phyloP scores from a whole-genome alignment of 768 basidiomycete genomes.

The Polyporus arcularius region DNA sequence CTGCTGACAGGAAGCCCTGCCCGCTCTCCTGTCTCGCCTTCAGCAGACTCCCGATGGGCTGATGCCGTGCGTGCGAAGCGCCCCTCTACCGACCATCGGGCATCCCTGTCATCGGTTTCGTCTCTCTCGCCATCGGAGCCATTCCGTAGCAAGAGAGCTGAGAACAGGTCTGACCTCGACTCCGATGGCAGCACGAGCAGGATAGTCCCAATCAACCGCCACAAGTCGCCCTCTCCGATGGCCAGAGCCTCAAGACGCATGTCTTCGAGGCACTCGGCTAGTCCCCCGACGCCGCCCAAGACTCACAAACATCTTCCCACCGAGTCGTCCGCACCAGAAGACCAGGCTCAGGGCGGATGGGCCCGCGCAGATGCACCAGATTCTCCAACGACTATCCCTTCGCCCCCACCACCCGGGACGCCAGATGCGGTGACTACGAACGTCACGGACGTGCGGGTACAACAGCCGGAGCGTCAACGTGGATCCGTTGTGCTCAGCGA shows the following conservation, averaged over 20 bases:
- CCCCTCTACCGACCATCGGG: slow-evolving; percentile 39
- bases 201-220: slow-evolving; percentile 62
- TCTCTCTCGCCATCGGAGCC: slow-evolving; percentile 63
- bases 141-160: slow-evolving; percentile 35
- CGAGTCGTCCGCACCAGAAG: slow-evolving; percentile 15
- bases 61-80: slow-evolving; percentile 25
- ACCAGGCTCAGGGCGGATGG: slow-evolving; percentile 30
- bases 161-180: slow-evolving; percentile 51
- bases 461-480: slow-evolving; percentile 31
- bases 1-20: slow-evolving; percentile 25
- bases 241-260: slow-evolving; percentile 47
- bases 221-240: slow-evolving; percentile 71
- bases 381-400: slow-evolving; percentile 40
- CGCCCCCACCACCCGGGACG: slow-evolving; percentile 41
- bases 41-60: slow-evolving; percentile 20
- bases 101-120: slow-evolving; percentile 65
- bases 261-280: slow-evolving; percentile 37
- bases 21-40: slow-evolving; percentile 22
- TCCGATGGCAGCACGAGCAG: slow-evolving; percentile 58
- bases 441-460: slow-evolving; percentile 31
- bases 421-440: slow-evolving; percentile 33
- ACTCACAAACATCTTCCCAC: slow-evolving; percentile 20
- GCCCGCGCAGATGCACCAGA: slow-evolving; percentile 35
- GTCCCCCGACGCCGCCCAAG: slow-evolving; percentile 35
- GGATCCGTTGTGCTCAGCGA: slow-evolving; percentile 35